Conservation (phyloP, 1,284 basidiomycete genomes). For the Trametes pubescens region DNA sequence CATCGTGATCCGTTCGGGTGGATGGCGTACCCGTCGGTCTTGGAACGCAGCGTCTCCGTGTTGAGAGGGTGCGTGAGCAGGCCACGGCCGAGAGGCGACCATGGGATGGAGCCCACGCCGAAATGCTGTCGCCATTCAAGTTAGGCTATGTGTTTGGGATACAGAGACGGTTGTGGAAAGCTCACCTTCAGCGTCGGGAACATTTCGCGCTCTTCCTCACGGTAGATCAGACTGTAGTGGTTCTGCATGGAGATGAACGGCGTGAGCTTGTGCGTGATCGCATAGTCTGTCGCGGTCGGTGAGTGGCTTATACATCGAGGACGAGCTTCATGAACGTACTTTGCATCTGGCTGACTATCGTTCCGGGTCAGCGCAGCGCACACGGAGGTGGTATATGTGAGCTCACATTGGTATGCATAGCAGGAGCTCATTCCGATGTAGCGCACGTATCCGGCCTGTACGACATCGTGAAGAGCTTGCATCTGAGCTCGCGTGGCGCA, state of each 20-base stretch:
- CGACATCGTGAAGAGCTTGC: conserved; percentile 48
- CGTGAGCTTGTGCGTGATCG: conserved; percentile 51
- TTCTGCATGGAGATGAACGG: conserved; percentile 65
- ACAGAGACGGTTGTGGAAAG: neutral
- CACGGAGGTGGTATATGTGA: neutral
- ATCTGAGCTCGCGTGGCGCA: conserved; percentile 46
- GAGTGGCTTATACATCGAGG: too few species aligned
- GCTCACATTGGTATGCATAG: conserved; percentile 51
- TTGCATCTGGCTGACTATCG: conserved; percentile 56
- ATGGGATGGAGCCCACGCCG: conserved; percentile 53
- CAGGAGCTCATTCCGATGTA: conserved; percentile 50
- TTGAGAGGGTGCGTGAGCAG: conserved; percentile 45
- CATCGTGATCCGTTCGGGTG: too few species aligned
- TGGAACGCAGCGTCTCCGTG: conserved; percentile 36
- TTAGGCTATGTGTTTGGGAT: neutral
- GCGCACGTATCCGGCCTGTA: conserved; percentile 46
- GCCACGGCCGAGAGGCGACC: conserved; percentile 52
- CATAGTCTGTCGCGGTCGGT: conserved; percentile 37
- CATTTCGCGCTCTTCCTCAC: conserved; percentile 63
- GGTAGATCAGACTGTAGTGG: conserved; percentile 52
- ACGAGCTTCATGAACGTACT: conserved; percentile 39
- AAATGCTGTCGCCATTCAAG: conserved; percentile 31
- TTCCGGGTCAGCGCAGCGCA: neutral
- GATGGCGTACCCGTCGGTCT: conserved; percentile 34
- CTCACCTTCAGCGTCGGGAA: conserved; percentile 48